These are phyloP conservation scores for Aspergillus steynii DNA, from an alignment of 495 filamentous ascomycete species.

Conservation along the genomic window DNA sequence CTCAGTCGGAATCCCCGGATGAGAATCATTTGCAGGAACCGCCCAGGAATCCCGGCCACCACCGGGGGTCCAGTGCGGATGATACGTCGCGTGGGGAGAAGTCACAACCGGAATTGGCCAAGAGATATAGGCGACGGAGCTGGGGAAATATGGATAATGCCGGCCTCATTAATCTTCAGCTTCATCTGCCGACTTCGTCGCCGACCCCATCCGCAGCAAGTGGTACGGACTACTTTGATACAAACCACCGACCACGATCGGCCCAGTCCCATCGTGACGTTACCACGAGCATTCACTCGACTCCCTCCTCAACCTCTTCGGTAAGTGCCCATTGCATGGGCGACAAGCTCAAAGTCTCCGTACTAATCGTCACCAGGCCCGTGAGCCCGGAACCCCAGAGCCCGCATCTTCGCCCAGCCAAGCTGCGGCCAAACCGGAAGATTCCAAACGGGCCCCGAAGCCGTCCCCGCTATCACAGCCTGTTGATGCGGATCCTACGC, in stretches of 20 bases:
- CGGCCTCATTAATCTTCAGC: slow-evolving; percentile 40
- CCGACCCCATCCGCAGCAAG: slow-evolving; percentile 22
- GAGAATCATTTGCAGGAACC: slow-evolving; percentile 20
- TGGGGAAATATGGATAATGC: slow-evolving; percentile 75
- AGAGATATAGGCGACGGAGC: slow-evolving; percentile 79
- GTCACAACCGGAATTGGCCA: slow-evolving; percentile 60
- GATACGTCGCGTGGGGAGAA: slow-evolving; percentile 47
- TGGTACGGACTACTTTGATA: slow-evolving; percentile 40
- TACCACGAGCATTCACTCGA: slow-evolving; percentile 54
- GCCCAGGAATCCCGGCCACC: slow-evolving; percentile 28
- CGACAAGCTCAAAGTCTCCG: no score
- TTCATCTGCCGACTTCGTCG: slow-evolving; percentile 35
- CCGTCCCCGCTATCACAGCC: slow-evolving; percentile 91
- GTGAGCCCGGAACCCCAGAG: slow-evolving; percentile 16
- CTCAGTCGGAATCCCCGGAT: slow-evolving; percentile 21
- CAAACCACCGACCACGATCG: slow-evolving; percentile 45
- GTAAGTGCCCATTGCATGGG: slow-evolving; percentile 44
- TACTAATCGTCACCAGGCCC: slow-evolving; percentile 13
- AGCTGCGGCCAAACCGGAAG: slow-evolving; percentile 62
- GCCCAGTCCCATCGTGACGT: slow-evolving; percentile 61
- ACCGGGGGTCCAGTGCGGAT: slow-evolving; percentile 53
- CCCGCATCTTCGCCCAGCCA: slow-evolving; percentile 53
- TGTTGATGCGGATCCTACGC: slow-evolving; percentile 53
- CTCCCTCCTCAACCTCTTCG: slow-evolving; percentile 54
- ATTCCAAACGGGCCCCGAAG: slow-evolving; percentile 66